A percentile compares a stretch with the other conserved stretches of the same genome.
These are phyloP conservation scores for Ceratobasidium sp. DNA, from an alignment of 1,284 basidiomycete genomes.

Conservation along the genomic window DNA sequence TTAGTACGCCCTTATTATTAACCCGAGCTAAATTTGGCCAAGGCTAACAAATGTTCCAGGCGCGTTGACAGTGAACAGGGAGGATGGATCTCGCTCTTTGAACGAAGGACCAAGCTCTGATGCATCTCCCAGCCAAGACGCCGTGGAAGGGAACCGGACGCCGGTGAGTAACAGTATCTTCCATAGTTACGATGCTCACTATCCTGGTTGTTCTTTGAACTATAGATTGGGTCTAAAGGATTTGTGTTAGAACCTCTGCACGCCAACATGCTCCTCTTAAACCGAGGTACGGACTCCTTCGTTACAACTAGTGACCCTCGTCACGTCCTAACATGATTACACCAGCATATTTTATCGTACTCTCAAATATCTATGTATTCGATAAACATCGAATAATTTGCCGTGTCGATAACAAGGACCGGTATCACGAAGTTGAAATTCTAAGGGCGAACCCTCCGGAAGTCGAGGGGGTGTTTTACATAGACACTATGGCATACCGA, in stretches of 20 bases:
- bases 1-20: no score
- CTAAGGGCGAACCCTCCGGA: slow-evolving; percentile 10
- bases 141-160: background rate
- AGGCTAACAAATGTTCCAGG: no score
- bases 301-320: background rate
- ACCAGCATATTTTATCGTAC: slow-evolving; percentile 22
- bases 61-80: no score
- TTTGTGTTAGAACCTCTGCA: slow-evolving; percentile 8
- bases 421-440: background rate
- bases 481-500: slow-evolving; percentile 7
- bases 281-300: background rate
- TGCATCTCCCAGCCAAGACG: background rate
- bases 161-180: no score
- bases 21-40: no score
- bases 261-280: slow-evolving; percentile 23
- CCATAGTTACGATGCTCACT: no score
- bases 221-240: background rate
- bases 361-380: slow-evolving; percentile 18
- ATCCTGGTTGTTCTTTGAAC: no score
- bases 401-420: background rate
- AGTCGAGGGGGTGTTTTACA: slow-evolving; percentile 3
- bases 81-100: no score
- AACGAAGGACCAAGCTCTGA: background rate
- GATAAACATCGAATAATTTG: slow-evolving; percentile 20
- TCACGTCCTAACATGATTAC: no score